Conservation (phyloP, 352 stramenopile genomes). For the Globisporangium emineosum region DNA sequence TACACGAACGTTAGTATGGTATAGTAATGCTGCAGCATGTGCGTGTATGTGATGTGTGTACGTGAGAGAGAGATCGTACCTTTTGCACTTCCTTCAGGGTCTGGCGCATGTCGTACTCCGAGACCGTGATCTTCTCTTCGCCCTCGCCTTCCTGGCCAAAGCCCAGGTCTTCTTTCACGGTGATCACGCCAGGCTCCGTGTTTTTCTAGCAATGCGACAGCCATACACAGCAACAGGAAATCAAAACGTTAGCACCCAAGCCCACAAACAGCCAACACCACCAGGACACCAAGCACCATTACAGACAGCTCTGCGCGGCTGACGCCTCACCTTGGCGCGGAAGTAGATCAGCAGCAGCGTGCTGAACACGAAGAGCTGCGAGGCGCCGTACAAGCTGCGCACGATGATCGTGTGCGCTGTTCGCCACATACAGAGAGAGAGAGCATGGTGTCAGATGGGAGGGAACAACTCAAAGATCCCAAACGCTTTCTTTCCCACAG, state of each 20-base stretch:
- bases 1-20: neutral
- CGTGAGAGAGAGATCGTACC: constrained; percentile 22
- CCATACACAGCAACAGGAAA: neutral
- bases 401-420: constrained; percentile 60
- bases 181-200: constrained; percentile 65
- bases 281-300: too few relatives aligned
- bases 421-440: constrained; percentile 21
- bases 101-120: constrained; percentile 79
- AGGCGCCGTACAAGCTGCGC: constrained; percentile 53
- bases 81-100: constrained; percentile 69
- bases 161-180: constrained; percentile 74
- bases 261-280: neutral
- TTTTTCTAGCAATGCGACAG: constrained; percentile 42
- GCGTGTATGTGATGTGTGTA: constrained; percentile 10
- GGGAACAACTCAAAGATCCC: neutral
- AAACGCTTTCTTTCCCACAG: neutral
- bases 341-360: constrained; percentile 58
- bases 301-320: too few relatives aligned
- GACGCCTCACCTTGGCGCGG: constrained; percentile 52
- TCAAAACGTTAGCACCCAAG: neutral
- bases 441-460: neutral
- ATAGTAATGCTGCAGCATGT: neutral
- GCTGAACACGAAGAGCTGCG: constrained; percentile 66
- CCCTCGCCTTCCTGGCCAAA: constrained; percentile 72
- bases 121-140: constrained; percentile 79